Base-by-base conservation (phyloP, 352 stramenopile genomes). In the Globisporangium emineosum region DNA sequence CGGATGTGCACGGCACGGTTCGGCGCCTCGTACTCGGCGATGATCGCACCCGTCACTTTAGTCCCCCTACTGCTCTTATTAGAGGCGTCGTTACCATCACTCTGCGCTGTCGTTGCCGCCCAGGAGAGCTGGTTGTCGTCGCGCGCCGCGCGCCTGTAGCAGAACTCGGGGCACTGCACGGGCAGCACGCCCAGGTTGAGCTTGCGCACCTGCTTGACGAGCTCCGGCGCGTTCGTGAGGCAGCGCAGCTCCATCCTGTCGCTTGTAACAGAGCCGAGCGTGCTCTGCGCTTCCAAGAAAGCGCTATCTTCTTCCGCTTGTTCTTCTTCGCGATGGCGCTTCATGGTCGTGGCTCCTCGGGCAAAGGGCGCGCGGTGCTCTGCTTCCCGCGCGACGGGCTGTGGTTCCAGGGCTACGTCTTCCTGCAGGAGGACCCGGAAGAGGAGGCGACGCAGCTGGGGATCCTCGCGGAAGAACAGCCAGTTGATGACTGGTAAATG, bases 331-430 rank as follows among this genome's bases (percentile, higher is more conserved):
- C 25, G 51, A 69, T 67, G 33, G 74, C 77, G 52, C 68, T 69
- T 43, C 67, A 75, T 54, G 56, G 63, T 47, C 40, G 40, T 47
- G 40, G 40, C 19, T 15, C 17, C 40, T 47, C 37, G 9, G 40
- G 15, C 29, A 29, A 23, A 27, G 79, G 77, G 1, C 74, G 77
- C 45, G 79, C 82, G 37, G 67, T 82, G 53, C 66, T 91, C 43
- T 91, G 79, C 68, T 88, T 91, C 73, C 72, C 75, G 50, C 59
- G 66, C 43, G 68, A 81, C 58, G 72, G 64, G 52, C 55, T 54
- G 47, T 91, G 82, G 82, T 91, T 91, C 68, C 82, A 91, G 66
- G 82, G 82, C 55, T 88, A 84, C 61, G 64, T 69, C 37, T 86
- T 84, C 56, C 69, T 80, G 50, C 77, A 73, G 37, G 33, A 73